phyloP scores from a whole-genome alignment of 164 flowering plant species.

The Stephania cephalantha region DNA sequence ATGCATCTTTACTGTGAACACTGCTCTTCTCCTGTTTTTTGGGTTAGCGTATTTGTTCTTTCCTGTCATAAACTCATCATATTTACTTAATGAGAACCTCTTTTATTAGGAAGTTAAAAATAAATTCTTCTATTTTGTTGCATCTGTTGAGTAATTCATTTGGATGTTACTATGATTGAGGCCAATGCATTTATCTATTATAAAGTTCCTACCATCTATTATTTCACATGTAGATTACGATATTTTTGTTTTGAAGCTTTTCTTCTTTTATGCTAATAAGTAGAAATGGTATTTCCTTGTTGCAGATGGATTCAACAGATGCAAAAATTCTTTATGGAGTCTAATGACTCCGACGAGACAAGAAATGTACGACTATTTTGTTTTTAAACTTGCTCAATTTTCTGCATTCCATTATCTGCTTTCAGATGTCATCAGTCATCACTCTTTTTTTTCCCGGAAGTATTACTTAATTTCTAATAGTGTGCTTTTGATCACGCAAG shows the following conservation, averaged over 20 bases:
- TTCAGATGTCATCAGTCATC: too few relatives aligned
- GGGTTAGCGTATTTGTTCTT: background rate
- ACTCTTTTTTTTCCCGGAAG: background rate
- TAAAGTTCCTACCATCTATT: background rate
- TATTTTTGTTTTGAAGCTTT: background rate
- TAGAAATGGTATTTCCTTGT: constrained; percentile 6
- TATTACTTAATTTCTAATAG: background rate
- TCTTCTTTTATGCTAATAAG: background rate
- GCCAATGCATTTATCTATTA: background rate
- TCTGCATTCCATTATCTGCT: background rate
- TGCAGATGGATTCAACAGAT: constrained; percentile 79
- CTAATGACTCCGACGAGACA: constrained; percentile 48
- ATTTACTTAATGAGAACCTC: background rate
- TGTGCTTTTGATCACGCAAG: background rate
- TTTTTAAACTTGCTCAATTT: background rate
- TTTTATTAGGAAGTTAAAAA: too few relatives aligned
- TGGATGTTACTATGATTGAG: background rate
- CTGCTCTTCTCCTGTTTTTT: background rate
- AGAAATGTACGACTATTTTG: constrained; percentile 50
- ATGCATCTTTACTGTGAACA: background rate
- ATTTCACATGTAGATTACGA: background rate
- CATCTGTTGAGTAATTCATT: background rate
- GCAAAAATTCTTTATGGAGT: constrained; percentile 56
- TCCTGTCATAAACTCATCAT: background rate
- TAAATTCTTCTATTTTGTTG: background rate